Conservation (phyloP, 2,329 filamentous ascomycete genomes). For the Exophiala sp. region DNA sequence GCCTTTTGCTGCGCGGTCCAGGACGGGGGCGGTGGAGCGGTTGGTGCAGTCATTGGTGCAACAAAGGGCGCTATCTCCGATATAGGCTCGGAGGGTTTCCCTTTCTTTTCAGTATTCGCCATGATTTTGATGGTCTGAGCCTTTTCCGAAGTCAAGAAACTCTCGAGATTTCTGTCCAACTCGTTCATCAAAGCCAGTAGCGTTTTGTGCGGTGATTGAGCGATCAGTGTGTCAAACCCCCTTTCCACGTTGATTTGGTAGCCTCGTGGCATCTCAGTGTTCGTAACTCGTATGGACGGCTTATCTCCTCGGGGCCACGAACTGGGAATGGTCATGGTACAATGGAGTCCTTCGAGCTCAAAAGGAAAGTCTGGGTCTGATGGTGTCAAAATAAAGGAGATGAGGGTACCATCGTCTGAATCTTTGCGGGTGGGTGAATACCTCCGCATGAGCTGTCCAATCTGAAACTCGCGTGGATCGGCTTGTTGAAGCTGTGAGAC, state of each 20-base stretch:
- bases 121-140: constrained; percentile 69
- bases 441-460: constrained; percentile 67
- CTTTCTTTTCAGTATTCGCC: constrained; percentile 52
- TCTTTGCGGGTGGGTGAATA: constrained; percentile 53
- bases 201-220: constrained; percentile 53
- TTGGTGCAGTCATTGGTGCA: neutral
- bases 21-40: constrained; percentile 2
- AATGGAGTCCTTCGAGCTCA: constrained; percentile 65
- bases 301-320: constrained; percentile 57
- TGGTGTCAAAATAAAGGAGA: constrained; percentile 64
- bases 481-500: constrained; percentile 61
- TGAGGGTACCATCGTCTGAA: constrained; percentile 50
- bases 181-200: constrained; percentile 65
- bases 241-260: constrained; percentile 74
- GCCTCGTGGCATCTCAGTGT: constrained; percentile 66
- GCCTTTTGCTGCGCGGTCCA: constrained; percentile 53
- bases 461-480: constrained; percentile 70
- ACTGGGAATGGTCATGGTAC: constrained; percentile 62
- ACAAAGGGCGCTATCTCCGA: neutral
- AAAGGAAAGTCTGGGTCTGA: constrained; percentile 84
- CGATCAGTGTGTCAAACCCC: constrained; percentile 65
- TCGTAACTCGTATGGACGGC: constrained; percentile 62
- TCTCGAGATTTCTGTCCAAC: constrained; percentile 69
- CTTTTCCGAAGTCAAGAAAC: constrained; percentile 65
- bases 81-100: neutral